A percentile compares a stretch with the other conserved stretches of the same genome.
phyloP scores from a whole-genome alignment of 2,329 filamentous ascomycete genomes.

The Decorospora gaudefroyi region DNA sequence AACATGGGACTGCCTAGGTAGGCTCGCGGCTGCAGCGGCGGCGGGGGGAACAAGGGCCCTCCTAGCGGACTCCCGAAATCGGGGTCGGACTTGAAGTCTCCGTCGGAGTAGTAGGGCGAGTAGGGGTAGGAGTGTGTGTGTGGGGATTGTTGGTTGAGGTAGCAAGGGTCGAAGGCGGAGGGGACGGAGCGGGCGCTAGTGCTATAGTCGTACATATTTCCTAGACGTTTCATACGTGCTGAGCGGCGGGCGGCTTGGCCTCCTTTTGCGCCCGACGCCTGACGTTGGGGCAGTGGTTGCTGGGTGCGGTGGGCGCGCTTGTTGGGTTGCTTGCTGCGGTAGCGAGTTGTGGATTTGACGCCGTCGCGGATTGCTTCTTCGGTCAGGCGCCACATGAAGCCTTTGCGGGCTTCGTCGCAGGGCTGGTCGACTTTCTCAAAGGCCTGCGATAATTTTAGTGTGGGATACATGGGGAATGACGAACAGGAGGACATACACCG shows the following conservation, averaged over 20 bases:
- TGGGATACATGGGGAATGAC: not conserved
- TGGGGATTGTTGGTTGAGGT: slow-evolving; percentile 7
- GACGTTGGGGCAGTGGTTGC: slow-evolving; percentile 46
- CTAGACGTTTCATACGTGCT: slow-evolving; percentile 28
- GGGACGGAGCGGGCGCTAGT: slow-evolving; percentile 25
- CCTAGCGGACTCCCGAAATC: slow-evolving; percentile 15
- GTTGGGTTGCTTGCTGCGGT: slow-evolving; percentile 53
- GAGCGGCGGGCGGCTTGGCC: slow-evolving; percentile 50
- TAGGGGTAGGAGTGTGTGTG: slow-evolving; percentile 20
- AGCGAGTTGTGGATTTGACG: slow-evolving; percentile 80
- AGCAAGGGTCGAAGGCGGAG: slow-evolving; percentile 16
- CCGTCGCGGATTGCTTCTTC: slow-evolving; percentile 69
- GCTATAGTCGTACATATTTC: slow-evolving; percentile 27
- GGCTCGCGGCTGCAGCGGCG: not conserved
- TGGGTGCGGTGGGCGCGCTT: slow-evolving; percentile 45
- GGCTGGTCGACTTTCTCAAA: slow-evolving; percentile 59
- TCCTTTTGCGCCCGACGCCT: slow-evolving; percentile 53
- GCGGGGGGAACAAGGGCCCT: slow-evolving; percentile 13
- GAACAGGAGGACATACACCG: slow-evolving; percentile 60
- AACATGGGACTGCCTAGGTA: slow-evolving; percentile 17
- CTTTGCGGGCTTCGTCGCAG: slow-evolving; percentile 64
- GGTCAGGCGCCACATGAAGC: slow-evolving; percentile 76
- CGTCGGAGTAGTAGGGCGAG: slow-evolving; percentile 30
- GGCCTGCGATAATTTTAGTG: slow-evolving; percentile 49
- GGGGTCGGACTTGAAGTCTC: slow-evolving; percentile 20